Evolutionary conservation across 2,329 filamentous ascomycete genomes (phyloP).

Genomic region (Diplodia scrobiculata): DNA sequence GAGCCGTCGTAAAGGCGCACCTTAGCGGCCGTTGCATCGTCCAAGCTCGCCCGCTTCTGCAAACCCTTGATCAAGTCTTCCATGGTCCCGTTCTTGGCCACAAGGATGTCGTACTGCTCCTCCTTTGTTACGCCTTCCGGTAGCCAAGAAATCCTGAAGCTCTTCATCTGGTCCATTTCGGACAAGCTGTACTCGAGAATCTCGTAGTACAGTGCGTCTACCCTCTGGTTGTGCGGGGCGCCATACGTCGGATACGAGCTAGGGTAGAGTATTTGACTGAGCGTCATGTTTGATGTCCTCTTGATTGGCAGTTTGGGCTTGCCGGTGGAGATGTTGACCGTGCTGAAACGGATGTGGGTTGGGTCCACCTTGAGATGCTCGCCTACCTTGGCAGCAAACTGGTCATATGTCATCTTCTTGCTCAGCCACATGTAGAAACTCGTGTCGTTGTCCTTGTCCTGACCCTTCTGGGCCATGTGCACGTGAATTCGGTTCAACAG

Average conservation of each 20-base stretch:
- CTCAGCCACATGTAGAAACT: slow-evolving; percentile 77
- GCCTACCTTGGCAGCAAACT: slow-evolving; percentile 79
- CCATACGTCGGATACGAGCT: slow-evolving; percentile 68
- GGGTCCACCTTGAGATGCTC: slow-evolving; percentile 74
- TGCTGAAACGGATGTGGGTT: slow-evolving; percentile 89
- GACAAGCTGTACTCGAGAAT: slow-evolving; percentile 90
- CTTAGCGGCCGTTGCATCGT: slow-evolving; percentile 71
- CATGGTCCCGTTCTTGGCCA: slow-evolving; percentile 81
- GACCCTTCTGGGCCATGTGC: slow-evolving; percentile 70
- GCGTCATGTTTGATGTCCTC: slow-evolving; percentile 67
- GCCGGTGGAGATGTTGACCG: slow-evolving; percentile 73
- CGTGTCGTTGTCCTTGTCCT: slow-evolving; percentile 58
- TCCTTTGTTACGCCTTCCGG: slow-evolving; percentile 91
- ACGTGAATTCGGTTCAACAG: slow-evolving; percentile 80
- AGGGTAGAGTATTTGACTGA: slow-evolving; percentile 76
- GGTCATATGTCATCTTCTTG: slow-evolving; percentile 87
- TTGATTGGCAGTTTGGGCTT: slow-evolving; percentile 79
- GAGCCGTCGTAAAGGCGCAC: slow-evolving; percentile 83
- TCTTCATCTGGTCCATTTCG: slow-evolving; percentile 91
- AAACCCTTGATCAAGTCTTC: slow-evolving; percentile 75
- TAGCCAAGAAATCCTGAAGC: slow-evolving; percentile 78
- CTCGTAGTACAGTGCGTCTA: slow-evolving; percentile 86
- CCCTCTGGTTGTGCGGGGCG: slow-evolving; percentile 66
- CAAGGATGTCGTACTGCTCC: slow-evolving; percentile 79
- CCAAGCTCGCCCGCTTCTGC: slow-evolving; percentile 76